Percentiles rank a stretch among this genome's conserved stretches.
These are phyloP conservation scores for Fusarium lateritium DNA, from an alignment of 2,329 filamentous ascomycete genomes.

Conservation along the genomic window DNA sequence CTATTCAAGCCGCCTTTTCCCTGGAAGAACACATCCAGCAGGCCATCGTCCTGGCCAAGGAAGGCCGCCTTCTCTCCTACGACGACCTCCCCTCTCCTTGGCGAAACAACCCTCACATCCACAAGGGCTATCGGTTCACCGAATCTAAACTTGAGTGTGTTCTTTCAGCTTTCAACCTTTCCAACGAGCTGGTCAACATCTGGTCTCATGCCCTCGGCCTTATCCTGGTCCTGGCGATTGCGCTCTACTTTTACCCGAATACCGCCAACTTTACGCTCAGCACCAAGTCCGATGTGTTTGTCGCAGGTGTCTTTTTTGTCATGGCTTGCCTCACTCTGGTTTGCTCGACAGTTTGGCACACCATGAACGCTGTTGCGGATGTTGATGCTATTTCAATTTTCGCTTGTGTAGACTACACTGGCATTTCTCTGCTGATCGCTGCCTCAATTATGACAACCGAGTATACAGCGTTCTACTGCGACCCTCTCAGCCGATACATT, in stretches of 20 bases:
- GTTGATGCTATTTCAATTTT: conserved; percentile 93
- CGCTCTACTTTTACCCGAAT: conserved; percentile 95
- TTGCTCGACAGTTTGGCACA: conserved; percentile 98
- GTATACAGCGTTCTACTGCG: conserved; percentile 99
- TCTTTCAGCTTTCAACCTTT: conserved; percentile 84
- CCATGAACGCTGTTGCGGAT: conserved; percentile 97
- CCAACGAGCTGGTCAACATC: conserved; percentile 97
- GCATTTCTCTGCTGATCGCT: conserved; percentile 94
- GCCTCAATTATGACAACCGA: conserved; percentile 98
- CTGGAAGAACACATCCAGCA: conserved; percentile 88
- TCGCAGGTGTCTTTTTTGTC: conserved; percentile 95
- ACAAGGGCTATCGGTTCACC: conserved; percentile 91
- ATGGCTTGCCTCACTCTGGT: conserved; percentile 94
- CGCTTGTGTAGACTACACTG: conserved; percentile 98
- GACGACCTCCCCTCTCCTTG: conserved; percentile 92
- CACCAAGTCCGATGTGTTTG: conserved; percentile 89
- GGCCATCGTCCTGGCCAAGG: conserved; percentile 81
- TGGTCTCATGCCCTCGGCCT: conserved; percentile 95
- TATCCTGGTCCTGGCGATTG: conserved; percentile 87
- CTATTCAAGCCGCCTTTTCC: conserved; percentile 84
- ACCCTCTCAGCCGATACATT: conserved; percentile 85
- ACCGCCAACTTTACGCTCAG: conserved; percentile 89
- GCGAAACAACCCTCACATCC: conserved; percentile 95
- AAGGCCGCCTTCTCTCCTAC: conserved; percentile 88
- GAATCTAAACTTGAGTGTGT: conserved; percentile 93